A percentile compares a stretch with the other conserved stretches of the same genome.
Conservation (phyloP, 1,284 basidiomycete species). For the Cryptococcus sp. region DNA sequence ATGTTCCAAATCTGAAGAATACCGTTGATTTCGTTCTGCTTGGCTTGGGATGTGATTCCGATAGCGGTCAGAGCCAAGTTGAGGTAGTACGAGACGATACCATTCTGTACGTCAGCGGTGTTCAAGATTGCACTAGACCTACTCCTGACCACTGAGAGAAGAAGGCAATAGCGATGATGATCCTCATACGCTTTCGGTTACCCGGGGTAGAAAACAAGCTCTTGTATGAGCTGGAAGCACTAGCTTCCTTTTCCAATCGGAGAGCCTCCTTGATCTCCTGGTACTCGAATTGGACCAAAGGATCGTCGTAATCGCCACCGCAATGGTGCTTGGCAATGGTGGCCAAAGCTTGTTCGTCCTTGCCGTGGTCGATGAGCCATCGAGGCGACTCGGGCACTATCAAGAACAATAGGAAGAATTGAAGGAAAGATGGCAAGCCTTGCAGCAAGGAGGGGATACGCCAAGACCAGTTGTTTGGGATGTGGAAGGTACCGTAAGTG, state of each 20-base stretch:
- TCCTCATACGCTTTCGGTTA: constrained; percentile 28
- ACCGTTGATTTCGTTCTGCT: constrained; percentile 42
- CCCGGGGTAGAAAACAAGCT: constrained; percentile 22
- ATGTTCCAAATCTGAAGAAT: constrained; percentile 37
- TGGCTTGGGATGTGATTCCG: constrained; percentile 57
- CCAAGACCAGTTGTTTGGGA: constrained; percentile 33
- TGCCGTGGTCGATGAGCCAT: constrained; percentile 63
- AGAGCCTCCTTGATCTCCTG: constrained; percentile 53
- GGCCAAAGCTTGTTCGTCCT: constrained; percentile 58
- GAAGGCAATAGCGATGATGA: constrained; percentile 41
- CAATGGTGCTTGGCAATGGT: constrained; percentile 66
- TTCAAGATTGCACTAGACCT: constrained; percentile 42
- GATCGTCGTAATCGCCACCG: constrained; percentile 46
- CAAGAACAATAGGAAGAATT: constrained; percentile 59
- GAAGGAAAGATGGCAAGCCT: constrained; percentile 63
- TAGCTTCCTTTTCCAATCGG: constrained; percentile 42
- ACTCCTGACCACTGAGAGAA: constrained; percentile 46
- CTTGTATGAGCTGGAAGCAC: constrained; percentile 16
- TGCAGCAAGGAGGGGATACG: constrained; percentile 69
- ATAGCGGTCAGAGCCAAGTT: constrained; percentile 69
- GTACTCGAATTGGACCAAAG: constrained; percentile 51
- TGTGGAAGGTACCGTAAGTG: constrained; percentile 38
- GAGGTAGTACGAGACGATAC: constrained; percentile 68
- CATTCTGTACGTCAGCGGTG: constrained; percentile 68
- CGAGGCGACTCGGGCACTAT: constrained; percentile 56